Percentiles rank a stretch among this genome's conserved stretches.
Evolutionary conservation across 352 stramenopile genomes (phyloP).

Genomic region (Globisporangium yorkense): DNA sequence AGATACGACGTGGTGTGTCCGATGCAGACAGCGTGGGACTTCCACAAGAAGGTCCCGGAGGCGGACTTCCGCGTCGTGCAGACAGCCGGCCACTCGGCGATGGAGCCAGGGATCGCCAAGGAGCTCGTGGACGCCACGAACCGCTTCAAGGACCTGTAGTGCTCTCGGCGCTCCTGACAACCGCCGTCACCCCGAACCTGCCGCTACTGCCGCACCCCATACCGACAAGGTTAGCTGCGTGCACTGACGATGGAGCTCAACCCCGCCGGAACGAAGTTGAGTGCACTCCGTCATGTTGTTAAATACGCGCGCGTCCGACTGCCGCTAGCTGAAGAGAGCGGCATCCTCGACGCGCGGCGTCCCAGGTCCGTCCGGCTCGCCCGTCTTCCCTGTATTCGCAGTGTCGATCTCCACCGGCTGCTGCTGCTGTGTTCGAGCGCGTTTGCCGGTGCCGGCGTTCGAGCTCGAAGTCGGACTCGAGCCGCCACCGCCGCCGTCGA

Average conservation of each 20-base stretch:
- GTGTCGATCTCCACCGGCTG: constrained; percentile 1
- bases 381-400: not conserved
- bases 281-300: not conserved
- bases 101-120: constrained; percentile 68
- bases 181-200: too few species aligned
- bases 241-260: too few species aligned
- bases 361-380: not conserved
- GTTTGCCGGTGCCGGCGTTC: constrained; percentile 10
- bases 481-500: not conserved
- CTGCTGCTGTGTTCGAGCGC: constrained; percentile 15
- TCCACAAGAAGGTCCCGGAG: constrained; percentile 74
- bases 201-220: too few species aligned
- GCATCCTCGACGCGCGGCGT: constrained; percentile 1
- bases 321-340: constrained; percentile 5
- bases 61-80: constrained; percentile 68
- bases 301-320: too few species aligned
- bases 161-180: not conserved
- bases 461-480: not conserved
- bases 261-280: not conserved
- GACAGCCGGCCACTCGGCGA: constrained; percentile 69
- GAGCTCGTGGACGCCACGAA: constrained; percentile 72
- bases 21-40: constrained; percentile 83
- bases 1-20: constrained; percentile 89
- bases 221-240: too few species aligned
- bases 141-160: constrained; percentile 34